A percentile compares a stretch with the other conserved stretches of the same genome.
Evolutionary conservation across 768 basidiomycete genomes (phyloP).

Genomic region (Lactarius sp.): DNA sequence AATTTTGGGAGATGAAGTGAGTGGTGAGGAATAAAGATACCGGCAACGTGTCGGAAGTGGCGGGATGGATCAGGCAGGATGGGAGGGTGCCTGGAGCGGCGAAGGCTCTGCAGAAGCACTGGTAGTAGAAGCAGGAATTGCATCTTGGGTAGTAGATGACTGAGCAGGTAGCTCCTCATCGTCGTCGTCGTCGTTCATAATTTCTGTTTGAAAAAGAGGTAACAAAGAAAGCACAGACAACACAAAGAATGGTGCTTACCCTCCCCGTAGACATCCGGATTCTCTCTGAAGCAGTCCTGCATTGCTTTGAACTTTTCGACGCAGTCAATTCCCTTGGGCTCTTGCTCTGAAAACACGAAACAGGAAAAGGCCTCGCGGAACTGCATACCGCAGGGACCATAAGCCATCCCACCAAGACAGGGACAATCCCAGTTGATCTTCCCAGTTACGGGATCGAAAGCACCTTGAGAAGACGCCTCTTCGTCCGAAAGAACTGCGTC

Average conservation of each 20-base stretch:
- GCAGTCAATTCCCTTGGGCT: slow-evolving; percentile 97
- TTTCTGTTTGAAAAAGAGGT: slow-evolving; percentile 13
- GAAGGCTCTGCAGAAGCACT: neutral
- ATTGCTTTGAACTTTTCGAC: slow-evolving; percentile 96
- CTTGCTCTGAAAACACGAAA: slow-evolving; percentile 89
- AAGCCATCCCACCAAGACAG: slow-evolving; percentile 97
- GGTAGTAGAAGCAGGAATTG: neutral
- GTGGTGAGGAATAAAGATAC: slow-evolving; percentile 26
- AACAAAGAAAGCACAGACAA: slow-evolving; percentile 4
- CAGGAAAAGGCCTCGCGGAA: slow-evolving; percentile 97
- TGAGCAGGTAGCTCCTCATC: slow-evolving; percentile 15
- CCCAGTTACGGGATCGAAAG: slow-evolving; percentile 94
- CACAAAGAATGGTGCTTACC: slow-evolving; percentile 47
- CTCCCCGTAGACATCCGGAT: slow-evolving; percentile 94
- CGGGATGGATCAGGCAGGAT: slow-evolving; percentile 5
- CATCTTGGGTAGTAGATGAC: neutral
- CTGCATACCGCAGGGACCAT: slow-evolving; percentile 90
- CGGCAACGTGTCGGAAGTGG: neutral
- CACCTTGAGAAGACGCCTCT: slow-evolving; percentile 39
- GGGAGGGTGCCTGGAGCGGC: neutral
- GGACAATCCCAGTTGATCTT: slow-evolving; percentile 99
- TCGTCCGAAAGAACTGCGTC: slow-evolving; percentile 29
- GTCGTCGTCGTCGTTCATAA: slow-evolving; percentile 22
- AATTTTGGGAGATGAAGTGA: slow-evolving; percentile 24
- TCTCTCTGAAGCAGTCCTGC: slow-evolving; percentile 95